Conservation (phyloP, 768 basidiomycete genomes). For the Rhizopogon rudus region DNA sequence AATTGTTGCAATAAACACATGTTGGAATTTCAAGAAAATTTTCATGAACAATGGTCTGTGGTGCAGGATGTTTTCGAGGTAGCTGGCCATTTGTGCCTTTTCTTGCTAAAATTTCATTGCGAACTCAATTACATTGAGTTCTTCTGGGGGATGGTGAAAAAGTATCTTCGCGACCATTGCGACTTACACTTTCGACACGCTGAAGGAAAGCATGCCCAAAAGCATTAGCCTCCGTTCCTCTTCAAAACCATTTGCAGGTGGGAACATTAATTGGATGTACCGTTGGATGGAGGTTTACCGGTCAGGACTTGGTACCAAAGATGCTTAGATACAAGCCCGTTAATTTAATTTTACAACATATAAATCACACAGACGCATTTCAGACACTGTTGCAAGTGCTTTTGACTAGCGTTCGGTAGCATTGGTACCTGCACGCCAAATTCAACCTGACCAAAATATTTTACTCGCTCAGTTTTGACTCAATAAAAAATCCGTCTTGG, state of each 20-base stretch:
- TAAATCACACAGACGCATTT: slow-evolving; percentile 16
- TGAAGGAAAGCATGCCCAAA: too few relatives aligned
- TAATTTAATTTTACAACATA: slow-evolving; percentile 13
- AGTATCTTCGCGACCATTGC: slow-evolving; percentile 5
- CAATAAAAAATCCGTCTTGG: too few relatives aligned
- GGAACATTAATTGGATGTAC: slow-evolving; percentile 9
- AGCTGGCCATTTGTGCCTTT: slow-evolving; percentile 23
- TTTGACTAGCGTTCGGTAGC: slow-evolving; percentile 3
- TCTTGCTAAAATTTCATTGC: slow-evolving; percentile 6
- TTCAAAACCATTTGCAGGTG: slow-evolving; percentile 9
- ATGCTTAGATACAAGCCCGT: slow-evolving; percentile 3
- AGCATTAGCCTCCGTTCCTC: slow-evolving; percentile 6
- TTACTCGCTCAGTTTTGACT: too few relatives aligned
- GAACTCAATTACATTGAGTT: slow-evolving; percentile 10
- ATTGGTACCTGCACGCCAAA: not conserved
- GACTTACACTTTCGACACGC: too few relatives aligned
- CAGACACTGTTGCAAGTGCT: slow-evolving; percentile 6
- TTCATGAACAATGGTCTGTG: not conserved
- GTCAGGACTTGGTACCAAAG: slow-evolving; percentile 1
- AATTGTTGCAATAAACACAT: slow-evolving; percentile 20
- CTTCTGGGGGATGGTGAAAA: slow-evolving; percentile 22
- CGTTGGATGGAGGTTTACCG: slow-evolving; percentile 8
- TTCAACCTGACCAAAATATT: not conserved
- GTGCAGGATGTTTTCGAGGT: slow-evolving; percentile 5
- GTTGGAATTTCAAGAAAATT: not conserved